These are phyloP conservation scores for Trametes meyenii DNA, from an alignment of 768 basidiomycete genomes.

Conservation along the genomic window DNA sequence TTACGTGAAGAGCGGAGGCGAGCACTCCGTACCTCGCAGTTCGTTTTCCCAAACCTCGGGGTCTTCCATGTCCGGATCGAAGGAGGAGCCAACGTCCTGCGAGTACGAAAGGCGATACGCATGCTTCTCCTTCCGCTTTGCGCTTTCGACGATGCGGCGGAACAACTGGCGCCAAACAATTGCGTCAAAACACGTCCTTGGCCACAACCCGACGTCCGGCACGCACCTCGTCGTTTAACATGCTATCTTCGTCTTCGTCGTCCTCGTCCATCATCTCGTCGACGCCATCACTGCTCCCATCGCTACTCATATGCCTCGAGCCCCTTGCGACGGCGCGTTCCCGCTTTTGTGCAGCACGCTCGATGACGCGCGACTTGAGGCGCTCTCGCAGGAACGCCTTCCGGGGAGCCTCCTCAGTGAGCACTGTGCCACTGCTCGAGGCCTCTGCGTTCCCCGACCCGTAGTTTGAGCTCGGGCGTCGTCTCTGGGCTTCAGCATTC, in stretches of 20 bases:
- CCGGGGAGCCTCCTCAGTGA: conserved; percentile 46
- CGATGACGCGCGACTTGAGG: conserved; percentile 62
- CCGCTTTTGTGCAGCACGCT: conserved; percentile 60
- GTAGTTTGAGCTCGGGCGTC: neutral
- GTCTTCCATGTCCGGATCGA: conserved; percentile 75
- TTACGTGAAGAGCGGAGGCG: neutral
- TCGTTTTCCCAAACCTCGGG: conserved; percentile 61
- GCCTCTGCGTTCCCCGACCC: neutral
- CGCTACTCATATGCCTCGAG: conserved; percentile 37
- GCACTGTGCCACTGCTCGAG: neutral
- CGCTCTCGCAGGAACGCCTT: conserved; percentile 60
- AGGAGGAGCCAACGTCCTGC: conserved; percentile 72
- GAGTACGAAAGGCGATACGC: conserved; percentile 66
- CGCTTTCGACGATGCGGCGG: conserved; percentile 61
- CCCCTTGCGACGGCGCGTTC: conserved; percentile 44
- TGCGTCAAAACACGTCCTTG: neutral
- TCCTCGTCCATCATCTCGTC: conserved; percentile 57
- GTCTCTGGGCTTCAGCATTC: neutral
- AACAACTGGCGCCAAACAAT: conserved; percentile 53
- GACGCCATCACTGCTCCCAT: conserved; percentile 53
- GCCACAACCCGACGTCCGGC: neutral
- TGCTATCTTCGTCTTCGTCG: conserved; percentile 56
- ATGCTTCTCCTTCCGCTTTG: conserved; percentile 51
- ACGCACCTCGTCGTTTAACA: conserved; percentile 66
- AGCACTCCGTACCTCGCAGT: conserved; percentile 42